Percentiles rank a stretch among this genome's conserved stretches.
These are phyloP conservation scores for Arabidopsis thaliana DNA, from an alignment of 345 rosid species.

Conservation along the genomic window DNA sequence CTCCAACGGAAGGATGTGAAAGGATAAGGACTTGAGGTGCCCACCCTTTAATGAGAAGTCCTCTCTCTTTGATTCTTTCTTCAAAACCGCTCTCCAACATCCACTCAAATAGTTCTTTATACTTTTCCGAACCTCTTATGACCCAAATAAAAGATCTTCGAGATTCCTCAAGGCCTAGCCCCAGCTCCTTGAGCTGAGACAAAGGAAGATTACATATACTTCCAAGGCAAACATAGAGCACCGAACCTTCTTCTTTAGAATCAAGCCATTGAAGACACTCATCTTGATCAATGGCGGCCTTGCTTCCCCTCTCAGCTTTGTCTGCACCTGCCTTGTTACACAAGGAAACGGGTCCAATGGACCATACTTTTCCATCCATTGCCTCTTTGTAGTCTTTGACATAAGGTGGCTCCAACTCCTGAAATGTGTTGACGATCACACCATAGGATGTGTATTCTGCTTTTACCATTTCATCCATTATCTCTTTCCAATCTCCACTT, in stretches of 20 bases:
- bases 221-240: constrained; percentile 62
- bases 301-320: constrained; percentile 53
- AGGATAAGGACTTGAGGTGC: constrained; percentile 45
- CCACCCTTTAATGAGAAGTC: constrained; percentile 45
- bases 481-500: constrained; percentile 28
- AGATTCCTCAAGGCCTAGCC: constrained; percentile 56
- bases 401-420: constrained; percentile 50
- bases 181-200: constrained; percentile 52
- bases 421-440: constrained; percentile 50
- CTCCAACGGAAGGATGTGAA: constrained; percentile 46
- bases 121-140: constrained; percentile 44
- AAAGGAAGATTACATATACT: constrained; percentile 42
- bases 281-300: constrained; percentile 14
- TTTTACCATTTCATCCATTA: constrained; percentile 18
- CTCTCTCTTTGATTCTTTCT: constrained; percentile 36
- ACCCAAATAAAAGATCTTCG: constrained; percentile 66
- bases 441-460: constrained; percentile 44
- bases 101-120: constrained; percentile 44
- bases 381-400: constrained; percentile 42
- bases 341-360: constrained; percentile 55
- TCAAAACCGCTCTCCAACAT: constrained; percentile 35
- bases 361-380: constrained; percentile 49
- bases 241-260: constrained; percentile 38
- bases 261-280: constrained; percentile 56
- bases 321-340: constrained; percentile 42